Percentiles rank a stretch among this genome's conserved stretches.
phyloP scores from a whole-genome alignment of 108 stramenopile genomes.

The Ochromonas danica region DNA sequence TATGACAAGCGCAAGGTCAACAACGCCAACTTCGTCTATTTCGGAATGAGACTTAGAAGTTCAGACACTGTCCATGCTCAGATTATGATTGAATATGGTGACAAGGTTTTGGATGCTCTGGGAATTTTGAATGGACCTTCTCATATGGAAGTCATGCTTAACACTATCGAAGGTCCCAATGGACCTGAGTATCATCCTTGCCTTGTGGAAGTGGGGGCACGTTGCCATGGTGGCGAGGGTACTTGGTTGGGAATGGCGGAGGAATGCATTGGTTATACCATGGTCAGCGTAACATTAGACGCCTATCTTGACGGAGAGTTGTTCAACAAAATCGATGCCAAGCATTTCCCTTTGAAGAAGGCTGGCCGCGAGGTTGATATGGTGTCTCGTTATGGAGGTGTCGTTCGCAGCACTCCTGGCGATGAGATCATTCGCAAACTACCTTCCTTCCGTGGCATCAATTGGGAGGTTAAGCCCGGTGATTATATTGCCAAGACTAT shows the following conservation, averaged over 20 bases:
- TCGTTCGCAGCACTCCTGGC: conserved; percentile 26
- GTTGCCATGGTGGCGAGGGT: conserved; percentile 54
- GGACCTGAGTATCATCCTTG: conserved; percentile 56
- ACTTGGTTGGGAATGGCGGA: conserved; percentile 50
- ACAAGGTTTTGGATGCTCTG: conserved; percentile 61
- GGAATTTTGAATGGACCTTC: conserved; percentile 47
- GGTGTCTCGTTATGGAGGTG: conserved; percentile 40
- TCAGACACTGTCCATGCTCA: conserved; percentile 54
- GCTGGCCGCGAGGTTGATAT: conserved; percentile 39
- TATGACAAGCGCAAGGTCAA: conserved; percentile 80
- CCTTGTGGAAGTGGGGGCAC: conserved; percentile 54
- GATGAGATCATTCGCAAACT: conserved; percentile 21
- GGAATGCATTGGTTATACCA: not conserved
- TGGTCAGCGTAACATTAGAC: conserved; percentile 31
- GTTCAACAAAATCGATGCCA: not conserved
- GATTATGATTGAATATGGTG: conserved; percentile 73
- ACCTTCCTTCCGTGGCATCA: conserved; percentile 32
- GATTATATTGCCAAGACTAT: conserved; percentile 44
- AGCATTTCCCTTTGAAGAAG: not conserved
- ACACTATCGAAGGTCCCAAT: conserved; percentile 23
- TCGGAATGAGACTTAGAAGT: conserved; percentile 59
- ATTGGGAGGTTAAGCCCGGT: conserved; percentile 53
- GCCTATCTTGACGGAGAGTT: not conserved
- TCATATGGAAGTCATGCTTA: conserved; percentile 54
- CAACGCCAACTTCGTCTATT: conserved; percentile 75